phyloP scores from a whole-genome alignment of 768 basidiomycete species.

The Dictyophora rubrovolvata region DNA sequence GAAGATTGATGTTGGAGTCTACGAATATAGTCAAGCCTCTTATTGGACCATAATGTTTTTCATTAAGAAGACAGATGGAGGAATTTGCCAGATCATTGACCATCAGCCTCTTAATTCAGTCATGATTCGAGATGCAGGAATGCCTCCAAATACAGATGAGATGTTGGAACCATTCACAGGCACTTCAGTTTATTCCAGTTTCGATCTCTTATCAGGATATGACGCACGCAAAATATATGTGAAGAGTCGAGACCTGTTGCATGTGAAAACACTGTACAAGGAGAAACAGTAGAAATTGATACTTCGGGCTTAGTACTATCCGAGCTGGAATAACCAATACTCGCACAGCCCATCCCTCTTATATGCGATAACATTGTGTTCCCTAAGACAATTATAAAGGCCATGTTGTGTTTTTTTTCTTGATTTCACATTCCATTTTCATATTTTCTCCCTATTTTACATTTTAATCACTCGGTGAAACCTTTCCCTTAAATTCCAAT shows the following conservation, averaged over 20 bases:
- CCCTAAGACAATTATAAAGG: too few relatives aligned
- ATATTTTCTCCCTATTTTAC: too few relatives aligned
- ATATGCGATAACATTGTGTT: too few relatives aligned
- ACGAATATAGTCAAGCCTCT: conserved; percentile 24
- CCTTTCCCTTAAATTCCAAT: too few relatives aligned
- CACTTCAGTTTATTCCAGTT: conserved; percentile 17
- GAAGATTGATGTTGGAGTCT: conserved; percentile 24
- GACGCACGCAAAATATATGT: conserved; percentile 23
- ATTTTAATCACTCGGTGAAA: too few relatives aligned
- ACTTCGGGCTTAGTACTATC: too few relatives aligned
- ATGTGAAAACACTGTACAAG: too few relatives aligned
- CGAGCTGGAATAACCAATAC: too few relatives aligned
- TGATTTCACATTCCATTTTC: too few relatives aligned
- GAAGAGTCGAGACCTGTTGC: conserved; percentile 21
- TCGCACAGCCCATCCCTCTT: too few relatives aligned
- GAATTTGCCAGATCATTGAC: conserved; percentile 25
- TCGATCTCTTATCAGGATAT: conserved; percentile 23
- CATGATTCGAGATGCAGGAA: conserved; percentile 25
- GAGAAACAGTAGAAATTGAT: too few relatives aligned
- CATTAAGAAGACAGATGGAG: conserved; percentile 27
- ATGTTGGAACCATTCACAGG: conserved; percentile 27
- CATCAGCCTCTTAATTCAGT: conserved; percentile 30
- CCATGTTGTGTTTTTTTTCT: too few relatives aligned
- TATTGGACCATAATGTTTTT: conserved; percentile 30
- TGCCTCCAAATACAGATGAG: conserved; percentile 25